Percentiles rank a stretch among this genome's conserved stretches.
Evolutionary conservation across 331 rosid species (phyloP).

Genomic region (Pyrus hybrid): DNA sequence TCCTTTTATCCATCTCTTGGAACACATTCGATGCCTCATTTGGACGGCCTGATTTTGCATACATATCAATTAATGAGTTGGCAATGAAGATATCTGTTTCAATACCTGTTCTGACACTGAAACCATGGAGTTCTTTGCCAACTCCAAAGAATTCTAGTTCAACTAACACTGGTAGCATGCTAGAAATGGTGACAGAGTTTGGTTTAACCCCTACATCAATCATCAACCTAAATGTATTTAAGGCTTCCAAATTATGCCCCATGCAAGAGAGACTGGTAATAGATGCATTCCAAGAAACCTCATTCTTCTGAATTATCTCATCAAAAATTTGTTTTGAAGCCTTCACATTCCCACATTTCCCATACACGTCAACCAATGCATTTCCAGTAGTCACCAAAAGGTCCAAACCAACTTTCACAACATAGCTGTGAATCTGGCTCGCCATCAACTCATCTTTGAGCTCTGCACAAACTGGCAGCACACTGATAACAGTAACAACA

Average conservation of each 20-base stretch:
- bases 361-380: conserved; percentile 68
- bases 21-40: conserved; percentile 45
- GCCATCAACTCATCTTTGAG: conserved; percentile 41
- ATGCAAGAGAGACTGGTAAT: conserved; percentile 59
- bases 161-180: conserved; percentile 62
- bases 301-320: conserved; percentile 57
- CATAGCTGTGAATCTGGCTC: conserved; percentile 53
- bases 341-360: conserved; percentile 61
- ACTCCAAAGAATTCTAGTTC: conserved; percentile 42
- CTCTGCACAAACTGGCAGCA: conserved; percentile 55
- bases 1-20: conserved; percentile 42
- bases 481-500: conserved; percentile 50
- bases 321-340: conserved; percentile 53
- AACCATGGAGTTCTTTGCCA: conserved; percentile 66
- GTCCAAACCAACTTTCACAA: conserved; percentile 61
- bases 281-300: conserved; percentile 80
- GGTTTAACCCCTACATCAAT: conserved; percentile 46
- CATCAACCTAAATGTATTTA: conserved; percentile 51
- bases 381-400: conserved; percentile 45
- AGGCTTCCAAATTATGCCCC: conserved; percentile 36
- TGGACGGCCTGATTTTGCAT: conserved; percentile 60
- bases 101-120: conserved; percentile 44
- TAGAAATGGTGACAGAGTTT: conserved; percentile 60
- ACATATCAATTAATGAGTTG: conserved; percentile 77
- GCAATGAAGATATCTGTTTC: conserved; percentile 52